phyloP scores from a whole-genome alignment of 140 eudicot species.

The Anethum foeniculum region DNA sequence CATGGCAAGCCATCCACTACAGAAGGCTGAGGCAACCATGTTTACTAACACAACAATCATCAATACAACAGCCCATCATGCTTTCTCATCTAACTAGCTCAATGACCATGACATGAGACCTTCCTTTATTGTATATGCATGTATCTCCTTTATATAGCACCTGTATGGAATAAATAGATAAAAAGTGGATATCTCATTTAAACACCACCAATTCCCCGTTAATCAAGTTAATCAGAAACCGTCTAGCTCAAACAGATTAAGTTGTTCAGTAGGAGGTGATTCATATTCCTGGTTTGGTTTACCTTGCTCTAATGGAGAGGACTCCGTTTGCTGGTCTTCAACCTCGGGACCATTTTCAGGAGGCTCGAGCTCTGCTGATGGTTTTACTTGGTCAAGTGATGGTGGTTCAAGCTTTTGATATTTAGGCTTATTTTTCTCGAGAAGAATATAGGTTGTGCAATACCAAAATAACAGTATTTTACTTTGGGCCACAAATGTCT shows the following conservation, averaged over 20 bases:
- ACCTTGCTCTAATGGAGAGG: conserved; percentile 68
- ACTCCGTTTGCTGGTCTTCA: conserved; percentile 46
- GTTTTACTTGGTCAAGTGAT: conserved; percentile 26
- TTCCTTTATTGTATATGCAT: conserved; percentile 44
- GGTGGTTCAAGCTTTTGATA: conserved; percentile 78
- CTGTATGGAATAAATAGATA: conserved; percentile 80
- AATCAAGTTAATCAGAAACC: conserved; percentile 78
- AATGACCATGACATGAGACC: conserved; percentile 22
- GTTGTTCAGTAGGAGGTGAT: conserved; percentile 51
- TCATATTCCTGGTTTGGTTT: conserved; percentile 53
- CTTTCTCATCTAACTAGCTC: conserved; percentile 16
- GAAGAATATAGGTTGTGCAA: conserved; percentile 65
- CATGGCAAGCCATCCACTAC: conserved; percentile 6
- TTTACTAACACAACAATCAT: conserved; percentile 3
- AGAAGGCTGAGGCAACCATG: background rate
- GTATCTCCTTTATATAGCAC: conserved; percentile 53
- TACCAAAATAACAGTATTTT: conserved; percentile 80
- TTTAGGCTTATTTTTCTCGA: conserved; percentile 82
- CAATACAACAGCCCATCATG: conserved; percentile 11
- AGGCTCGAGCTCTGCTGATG: conserved; percentile 25
- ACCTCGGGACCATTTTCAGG: conserved; percentile 46
- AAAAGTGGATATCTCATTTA: conserved; percentile 36
- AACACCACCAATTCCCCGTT: conserved; percentile 33
- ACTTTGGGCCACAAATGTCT: conserved; percentile 72
- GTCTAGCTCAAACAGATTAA: conserved; percentile 66